Percentiles rank a stretch among this genome's conserved stretches.
Evolutionary conservation across 202 grass and related monocot species (phyloP).

Genomic region (Hordeum pubiflorum): DNA sequence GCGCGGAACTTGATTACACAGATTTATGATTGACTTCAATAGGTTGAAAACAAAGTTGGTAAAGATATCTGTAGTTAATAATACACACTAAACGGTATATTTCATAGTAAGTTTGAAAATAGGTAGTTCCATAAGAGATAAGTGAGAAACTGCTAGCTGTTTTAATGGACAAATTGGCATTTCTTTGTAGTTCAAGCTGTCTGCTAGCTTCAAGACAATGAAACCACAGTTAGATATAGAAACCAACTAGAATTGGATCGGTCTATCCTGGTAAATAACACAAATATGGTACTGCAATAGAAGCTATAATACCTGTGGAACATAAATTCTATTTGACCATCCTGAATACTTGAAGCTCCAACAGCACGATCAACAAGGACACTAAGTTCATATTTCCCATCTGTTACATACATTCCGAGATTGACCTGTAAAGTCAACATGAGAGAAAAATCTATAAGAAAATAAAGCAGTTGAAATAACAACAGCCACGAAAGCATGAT

Average conservation of each 20-base stretch:
- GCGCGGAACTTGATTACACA: not conserved
- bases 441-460: slow-evolving; percentile 4
- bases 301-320: slow-evolving; percentile 58
- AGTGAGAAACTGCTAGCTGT: not conserved
- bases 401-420: slow-evolving; percentile 57
- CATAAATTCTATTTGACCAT: slow-evolving; percentile 89
- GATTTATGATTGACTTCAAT: not conserved
- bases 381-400: slow-evolving; percentile 73
- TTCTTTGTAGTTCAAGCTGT: not conserved
- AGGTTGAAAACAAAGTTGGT: not conserved
- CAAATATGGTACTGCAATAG: not conserved
- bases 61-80: not conserved
- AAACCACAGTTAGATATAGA: not conserved
- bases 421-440: slow-evolving; percentile 52
- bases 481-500: not conserved
- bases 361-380: slow-evolving; percentile 78
- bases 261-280: not conserved
- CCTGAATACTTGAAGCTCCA: slow-evolving; percentile 87
- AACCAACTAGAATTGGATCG: not conserved
- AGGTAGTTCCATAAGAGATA: not conserved
- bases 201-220: not conserved
- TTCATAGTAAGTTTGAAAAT: not conserved
- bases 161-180: not conserved
- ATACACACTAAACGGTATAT: not conserved
- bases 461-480: not conserved